Evolutionary conservation across 2,329 filamentous ascomycete genomes (phyloP).

Genomic region (Pseudogymnoascus sp.): DNA sequence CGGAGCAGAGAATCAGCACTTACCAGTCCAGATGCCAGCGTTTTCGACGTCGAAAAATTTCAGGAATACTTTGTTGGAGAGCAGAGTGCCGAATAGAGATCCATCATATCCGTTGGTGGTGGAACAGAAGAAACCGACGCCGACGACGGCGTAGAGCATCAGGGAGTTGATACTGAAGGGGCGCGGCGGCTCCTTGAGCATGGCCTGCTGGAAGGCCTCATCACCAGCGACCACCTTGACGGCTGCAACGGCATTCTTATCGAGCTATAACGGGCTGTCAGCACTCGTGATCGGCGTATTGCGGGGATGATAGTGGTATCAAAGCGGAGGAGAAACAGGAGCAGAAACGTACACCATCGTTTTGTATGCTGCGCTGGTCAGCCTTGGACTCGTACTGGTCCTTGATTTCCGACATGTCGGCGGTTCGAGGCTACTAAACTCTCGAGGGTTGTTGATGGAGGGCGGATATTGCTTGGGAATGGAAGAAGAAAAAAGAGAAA

Average conservation of each 20-base stretch:
- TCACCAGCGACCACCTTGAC: constrained; percentile 42
- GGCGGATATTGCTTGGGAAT: not conserved
- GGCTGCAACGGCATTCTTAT: constrained; percentile 18
- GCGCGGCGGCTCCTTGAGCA: constrained; percentile 42
- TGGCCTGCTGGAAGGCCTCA: constrained; percentile 46
- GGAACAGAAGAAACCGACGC: constrained; percentile 41
- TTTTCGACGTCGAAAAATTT: constrained; percentile 34
- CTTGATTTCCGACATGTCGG: not conserved
- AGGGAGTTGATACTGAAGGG: constrained; percentile 34
- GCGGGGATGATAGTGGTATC: not conserved
- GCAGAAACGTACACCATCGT: not conserved
- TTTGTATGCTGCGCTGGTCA: not conserved
- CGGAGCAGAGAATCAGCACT: not conserved
- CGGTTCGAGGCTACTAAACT: not conserved
- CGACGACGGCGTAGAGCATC: constrained; percentile 37
- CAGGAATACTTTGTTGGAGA: constrained; percentile 35
- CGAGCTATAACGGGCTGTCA: not conserved
- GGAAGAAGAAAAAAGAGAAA: not conserved
- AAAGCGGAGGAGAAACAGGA: not conserved
- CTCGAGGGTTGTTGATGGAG: constrained; percentile 1
- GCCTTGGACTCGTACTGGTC: not conserved
- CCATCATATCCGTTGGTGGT: constrained; percentile 43
- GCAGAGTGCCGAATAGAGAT: constrained; percentile 41
- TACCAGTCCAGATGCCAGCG: constrained; percentile 40
- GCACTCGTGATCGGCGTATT: not conserved